Evolutionary conservation across 106 monocot genomes (phyloP), one percentile per base, ranked within the genome.

Genomic region (Acanthochlamys bracteata): DNA sequence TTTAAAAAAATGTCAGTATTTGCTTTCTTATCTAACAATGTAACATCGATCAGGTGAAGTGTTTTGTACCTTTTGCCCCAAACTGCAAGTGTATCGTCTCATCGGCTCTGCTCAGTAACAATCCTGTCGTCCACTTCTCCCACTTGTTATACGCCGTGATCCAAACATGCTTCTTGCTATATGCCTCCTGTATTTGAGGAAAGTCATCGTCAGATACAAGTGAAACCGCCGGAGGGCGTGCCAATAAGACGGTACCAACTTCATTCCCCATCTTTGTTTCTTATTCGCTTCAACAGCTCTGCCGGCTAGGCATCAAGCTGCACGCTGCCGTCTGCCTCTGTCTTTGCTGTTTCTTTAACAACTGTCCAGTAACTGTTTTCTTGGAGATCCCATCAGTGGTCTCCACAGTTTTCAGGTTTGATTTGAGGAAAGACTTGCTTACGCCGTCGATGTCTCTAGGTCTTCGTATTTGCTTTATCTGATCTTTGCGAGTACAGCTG

Each of bases 301-400:
- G 73, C 80, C 82, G 13, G 73, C 80, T 20, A 72, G 59, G 12
- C 41, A 9, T 45, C 61, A 39, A 84, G 53, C 42, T 60, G 42
- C 24, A 86, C 55, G 9, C 65, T 66, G 7, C 69, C 83, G 3
- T 86, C 90, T 0, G 73, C 58, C 64, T 91, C 86, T 0, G 73
- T 91, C 69, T 69, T 75, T 4, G 68, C 86, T 10, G 71, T 78
- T 77, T 86, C 80, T 15, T 46, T 60, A 6, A 62, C 76, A 4
- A 86, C 67, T 0, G 76, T 86, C 90, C 90, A 91, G 72, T 86
- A 86, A 58, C 90, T 91, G 66, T n/a, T 78, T 78, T 26, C 86
- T 59, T 0, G 72, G 75, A 1, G 69, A 65, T 16, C 9, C 46
- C 71, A 7, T 61, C 27, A 0, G n/a, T n/a, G 11, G 64, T 25